Percentiles rank a stretch among this genome's conserved stretches.
Evolutionary conservation across 2,329 filamentous ascomycete genomes (phyloP).

Genomic region (Trichoderma sp.): DNA sequence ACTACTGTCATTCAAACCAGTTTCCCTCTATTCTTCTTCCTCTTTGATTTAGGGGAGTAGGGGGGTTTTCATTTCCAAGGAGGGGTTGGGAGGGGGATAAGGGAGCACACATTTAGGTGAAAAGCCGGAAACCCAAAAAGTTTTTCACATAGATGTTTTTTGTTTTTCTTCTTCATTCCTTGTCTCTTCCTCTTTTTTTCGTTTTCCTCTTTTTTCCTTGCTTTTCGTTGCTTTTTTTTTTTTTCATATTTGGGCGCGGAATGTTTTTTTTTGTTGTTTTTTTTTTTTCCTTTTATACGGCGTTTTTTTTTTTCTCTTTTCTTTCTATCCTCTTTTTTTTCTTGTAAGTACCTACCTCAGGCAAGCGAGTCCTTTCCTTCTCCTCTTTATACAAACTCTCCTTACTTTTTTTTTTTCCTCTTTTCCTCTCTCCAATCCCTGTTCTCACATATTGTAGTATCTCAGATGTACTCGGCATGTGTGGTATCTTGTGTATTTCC

Average conservation of each 20-base stretch:
- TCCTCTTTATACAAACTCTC: background rate
- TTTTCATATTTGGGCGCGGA: background rate
- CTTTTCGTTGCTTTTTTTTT: background rate
- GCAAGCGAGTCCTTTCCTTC: background rate
- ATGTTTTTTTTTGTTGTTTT: background rate
- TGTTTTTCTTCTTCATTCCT: background rate
- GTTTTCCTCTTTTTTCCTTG: background rate
- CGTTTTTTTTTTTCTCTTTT: background rate
- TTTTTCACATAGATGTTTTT: constrained; percentile 1
- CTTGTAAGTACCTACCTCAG: background rate
- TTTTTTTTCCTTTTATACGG: background rate
- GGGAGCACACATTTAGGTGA: background rate
- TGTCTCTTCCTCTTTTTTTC: background rate
- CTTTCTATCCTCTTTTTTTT: background rate
- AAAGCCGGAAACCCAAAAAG: background rate
- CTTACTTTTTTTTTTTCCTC: background rate
- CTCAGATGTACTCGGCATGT: constrained; percentile 12
- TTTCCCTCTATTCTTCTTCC: background rate
- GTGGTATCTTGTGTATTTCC: background rate
- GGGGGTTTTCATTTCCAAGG: background rate
- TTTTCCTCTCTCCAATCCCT: background rate
- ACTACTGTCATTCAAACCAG: background rate
- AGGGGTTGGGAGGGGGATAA: background rate
- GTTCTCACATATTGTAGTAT: constrained; percentile 3
- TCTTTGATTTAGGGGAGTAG: background rate